Base-by-base conservation (phyloP, 1,284 basidiomycete species). In the Flammula alnicola region DNA sequence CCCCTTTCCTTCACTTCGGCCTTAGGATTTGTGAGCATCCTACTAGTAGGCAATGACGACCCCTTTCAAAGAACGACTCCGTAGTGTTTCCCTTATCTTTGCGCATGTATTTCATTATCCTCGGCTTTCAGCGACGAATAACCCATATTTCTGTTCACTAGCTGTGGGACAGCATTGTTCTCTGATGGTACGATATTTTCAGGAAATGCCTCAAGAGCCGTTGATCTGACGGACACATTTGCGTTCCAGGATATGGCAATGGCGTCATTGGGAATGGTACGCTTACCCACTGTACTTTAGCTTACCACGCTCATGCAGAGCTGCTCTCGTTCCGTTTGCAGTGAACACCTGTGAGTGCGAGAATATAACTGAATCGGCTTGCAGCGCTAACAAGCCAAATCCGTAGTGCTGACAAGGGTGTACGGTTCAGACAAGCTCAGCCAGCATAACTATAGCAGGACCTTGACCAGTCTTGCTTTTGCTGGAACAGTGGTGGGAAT, bases 401-500 rank as follows among this genome's bases (percentile, higher is more conserved):
- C 30, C 33, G 14, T 35, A 84, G 86, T 92, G 42, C 68, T 93
- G 57, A 80, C 66, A 47, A 80, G 77, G 30, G 75, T 88, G 33
- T 89, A 91, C 64, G 84, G 85, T 51, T 49, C 73, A 6, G 76
- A 75, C 0, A 68, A 68, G 3, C 67, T 88, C 56, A 63, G 56
- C 10, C 58, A 66, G 1, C 62, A 78, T 46, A 79, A 84, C 60
- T 86, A 87, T 63, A 79, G 79, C 64, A 81, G 70, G 14, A 76
- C 73, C 0, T 69, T 93, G 27, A 77, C 75, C 54, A 87, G 85
- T 64, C 69, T 92, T 54, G 78, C 78, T 0, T 95, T 95, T 60
- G 92, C 84, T 19, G 93, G 93, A 14, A 94, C 89, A 8, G 72
- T 96, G 36, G 74, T 93, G 11, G 94, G 88, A 36, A 89, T 89